Percentiles rank a stretch among this genome's conserved stretches.
These are phyloP conservation scores for Erysimum pusillum DNA, from an alignment of 441 rosid species.

Conservation along the genomic window DNA sequence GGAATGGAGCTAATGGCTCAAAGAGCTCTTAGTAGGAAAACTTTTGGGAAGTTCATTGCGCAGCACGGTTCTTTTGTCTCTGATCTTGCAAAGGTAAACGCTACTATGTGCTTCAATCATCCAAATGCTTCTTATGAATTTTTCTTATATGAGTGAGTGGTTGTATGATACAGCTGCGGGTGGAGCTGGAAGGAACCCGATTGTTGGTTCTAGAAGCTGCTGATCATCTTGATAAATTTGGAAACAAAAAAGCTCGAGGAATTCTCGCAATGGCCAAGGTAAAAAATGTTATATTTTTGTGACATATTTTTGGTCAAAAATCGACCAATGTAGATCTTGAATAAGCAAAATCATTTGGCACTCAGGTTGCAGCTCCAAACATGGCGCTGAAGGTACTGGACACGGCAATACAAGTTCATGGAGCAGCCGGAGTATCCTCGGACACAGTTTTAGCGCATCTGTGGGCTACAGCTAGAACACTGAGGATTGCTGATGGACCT, in stretches of 20 bases:
- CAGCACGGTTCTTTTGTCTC: conserved; percentile 92
- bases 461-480: conserved; percentile 91
- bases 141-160: conserved; percentile 7
- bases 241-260: conserved; percentile 86
- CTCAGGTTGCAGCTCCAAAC: conserved; percentile 94
- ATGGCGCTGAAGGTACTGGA: conserved; percentile 91
- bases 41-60: conserved; percentile 89
- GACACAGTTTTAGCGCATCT: conserved; percentile 89
- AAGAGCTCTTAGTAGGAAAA: conserved; percentile 82
- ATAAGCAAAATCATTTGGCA: conserved; percentile 13
- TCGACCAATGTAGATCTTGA: conserved; percentile 7
- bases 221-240: conserved; percentile 86
- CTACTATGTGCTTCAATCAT: not conserved
- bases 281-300: not conserved
- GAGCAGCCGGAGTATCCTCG: conserved; percentile 83
- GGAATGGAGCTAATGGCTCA: conserved; percentile 95
- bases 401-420: conserved; percentile 93
- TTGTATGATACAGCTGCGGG: conserved; percentile 66
- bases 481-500: conserved; percentile 93
- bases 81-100: conserved; percentile 83
- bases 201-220: conserved; percentile 93
- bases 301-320: not conserved
- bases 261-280: conserved; percentile 97
- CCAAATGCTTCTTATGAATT: conserved; percentile 3
- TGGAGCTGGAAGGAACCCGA: conserved; percentile 86